These are phyloP conservation scores for Apium graveolens DNA, from an alignment of 129 eudicot genomes.

Conservation along the genomic window DNA sequence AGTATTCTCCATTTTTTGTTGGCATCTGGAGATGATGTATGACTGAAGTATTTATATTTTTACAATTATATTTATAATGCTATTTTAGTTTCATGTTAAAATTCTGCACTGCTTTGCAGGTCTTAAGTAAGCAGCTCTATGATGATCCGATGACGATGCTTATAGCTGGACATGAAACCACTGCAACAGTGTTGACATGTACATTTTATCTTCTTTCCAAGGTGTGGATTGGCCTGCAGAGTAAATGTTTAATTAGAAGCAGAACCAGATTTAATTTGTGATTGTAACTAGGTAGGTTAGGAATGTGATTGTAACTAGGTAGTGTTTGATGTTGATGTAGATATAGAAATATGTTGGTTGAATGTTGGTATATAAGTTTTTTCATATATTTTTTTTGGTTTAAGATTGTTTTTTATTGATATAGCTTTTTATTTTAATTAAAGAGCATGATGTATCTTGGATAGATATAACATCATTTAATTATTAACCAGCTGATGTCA, in stretches of 20 bases:
- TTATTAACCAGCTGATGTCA: too few species aligned
- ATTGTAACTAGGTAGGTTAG: too few species aligned
- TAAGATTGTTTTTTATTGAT: too few species aligned
- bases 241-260: not conserved
- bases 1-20: constrained; percentile 93
- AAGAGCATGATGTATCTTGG: too few species aligned
- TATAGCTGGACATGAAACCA: constrained; percentile 98
- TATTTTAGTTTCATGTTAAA: not conserved
- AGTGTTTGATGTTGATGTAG: too few species aligned
- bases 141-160: constrained; percentile 98
- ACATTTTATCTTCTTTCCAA: constrained; percentile 94
- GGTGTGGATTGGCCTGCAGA: constrained; percentile 29
- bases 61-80: not conserved
- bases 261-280: not conserved
- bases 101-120: constrained; percentile 42
- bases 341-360: too few species aligned
- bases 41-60: not conserved
- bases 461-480: too few species aligned
- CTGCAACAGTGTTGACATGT: constrained; percentile 98
- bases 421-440: too few species aligned
- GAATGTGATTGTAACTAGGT: too few species aligned
- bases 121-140: constrained; percentile 96
- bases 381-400: too few species aligned
- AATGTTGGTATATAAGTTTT: too few species aligned
- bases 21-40: constrained; percentile 96